These are phyloP conservation scores for Ophiocordyceps sinensis DNA, from an alignment of 2,329 filamentous ascomycete species.

Conservation along the genomic window DNA sequence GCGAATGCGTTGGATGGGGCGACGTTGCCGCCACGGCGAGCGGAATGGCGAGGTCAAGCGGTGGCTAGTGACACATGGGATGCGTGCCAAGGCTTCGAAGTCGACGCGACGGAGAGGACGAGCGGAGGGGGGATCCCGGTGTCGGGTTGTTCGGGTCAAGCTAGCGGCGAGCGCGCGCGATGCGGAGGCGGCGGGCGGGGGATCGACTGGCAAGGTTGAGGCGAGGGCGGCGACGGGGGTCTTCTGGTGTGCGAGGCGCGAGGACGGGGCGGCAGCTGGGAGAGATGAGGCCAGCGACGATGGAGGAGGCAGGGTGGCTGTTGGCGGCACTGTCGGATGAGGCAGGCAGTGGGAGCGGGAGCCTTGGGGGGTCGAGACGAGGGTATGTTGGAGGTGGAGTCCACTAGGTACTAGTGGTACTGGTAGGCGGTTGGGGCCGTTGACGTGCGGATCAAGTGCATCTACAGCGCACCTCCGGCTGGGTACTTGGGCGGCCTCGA, in stretches of 20 bases:
- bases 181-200: neutral
- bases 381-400: neutral
- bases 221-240: neutral
- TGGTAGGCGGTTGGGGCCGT: too few species aligned
- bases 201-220: neutral
- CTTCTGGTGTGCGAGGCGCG: neutral
- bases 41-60: neutral
- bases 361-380: neutral
- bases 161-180: neutral
- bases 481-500: too few species aligned
- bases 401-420: too few species aligned
- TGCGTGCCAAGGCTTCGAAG: neutral
- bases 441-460: too few species aligned
- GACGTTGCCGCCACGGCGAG: neutral
- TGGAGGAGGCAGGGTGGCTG: neutral
- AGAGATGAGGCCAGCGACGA: neutral
- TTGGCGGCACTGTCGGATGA: neutral
- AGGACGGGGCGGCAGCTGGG: neutral
- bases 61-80: constrained; percentile 1
- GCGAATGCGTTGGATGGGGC: neutral
- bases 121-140: neutral
- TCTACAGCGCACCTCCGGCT: too few species aligned
- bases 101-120: neutral
- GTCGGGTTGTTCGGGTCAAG: neutral
- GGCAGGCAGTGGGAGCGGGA: neutral